Base-by-base conservation (phyloP, 768 basidiomycete genomes). In the Phanerodontia chrysosporium region DNA sequence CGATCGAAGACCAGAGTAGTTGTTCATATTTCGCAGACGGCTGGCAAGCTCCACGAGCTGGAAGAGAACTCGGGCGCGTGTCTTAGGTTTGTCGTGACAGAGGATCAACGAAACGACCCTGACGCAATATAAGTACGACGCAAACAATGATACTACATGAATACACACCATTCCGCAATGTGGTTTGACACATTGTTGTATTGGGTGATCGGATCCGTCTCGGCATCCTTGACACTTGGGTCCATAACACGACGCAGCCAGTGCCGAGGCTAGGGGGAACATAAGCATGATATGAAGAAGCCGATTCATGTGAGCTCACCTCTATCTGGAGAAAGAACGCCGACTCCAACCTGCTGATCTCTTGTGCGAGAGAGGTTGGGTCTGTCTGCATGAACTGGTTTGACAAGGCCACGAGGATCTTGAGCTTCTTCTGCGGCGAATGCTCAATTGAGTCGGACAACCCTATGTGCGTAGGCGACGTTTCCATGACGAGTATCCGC, bases 71-170 rank as follows among this genome's bases (percentile, higher is more conserved):
- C 80, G 83, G 3, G 87, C 90, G 44, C 96, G 86, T 45, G 78
- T 71, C 70, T 83, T 86, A 28, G 86, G 78, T 65, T 86, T 88
- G 65, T 92, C 87, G 58, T 95, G 92, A 58, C 90, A 90, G 14
- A 98, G 75, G 55, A 99, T 94, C 58, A 98, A 75, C 16, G 94
- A 94, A 9, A 89, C 85, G 52, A 95, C 91, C 94, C 95, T 96
- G 61, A 57, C 54, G 55, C 39, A 18, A 18, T 42, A 57, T 42
- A 21, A n/a, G 16, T 16, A 49, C 62, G 51, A 48, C 36, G 32
- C 24, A 44, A 44, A 30, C 51, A 10, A 32, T 21, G 49, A 39
- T 42, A 25, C 5, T 32, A 32, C 24, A 5, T 13, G n/a, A 32
- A 36, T 49, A 72, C 81, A 52, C 64, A 91, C 94, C 92, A 95